phyloP scores from a whole-genome alignment of 2,329 filamentous ascomycete genomes.

The Aspergillus uvarum region DNA sequence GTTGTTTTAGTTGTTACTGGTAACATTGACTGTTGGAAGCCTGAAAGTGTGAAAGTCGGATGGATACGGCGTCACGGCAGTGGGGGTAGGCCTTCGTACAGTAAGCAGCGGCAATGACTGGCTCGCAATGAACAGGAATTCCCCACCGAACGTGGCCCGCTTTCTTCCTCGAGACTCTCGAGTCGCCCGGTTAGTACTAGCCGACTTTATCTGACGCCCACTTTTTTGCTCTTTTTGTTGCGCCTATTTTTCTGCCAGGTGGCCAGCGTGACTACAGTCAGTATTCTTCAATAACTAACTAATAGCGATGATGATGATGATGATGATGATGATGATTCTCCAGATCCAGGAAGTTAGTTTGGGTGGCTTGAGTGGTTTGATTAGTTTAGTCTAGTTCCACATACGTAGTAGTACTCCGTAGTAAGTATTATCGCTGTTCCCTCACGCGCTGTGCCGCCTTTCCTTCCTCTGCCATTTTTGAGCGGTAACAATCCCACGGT shows the following conservation, averaged over 20 bases:
- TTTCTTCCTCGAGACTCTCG: conserved; percentile 6
- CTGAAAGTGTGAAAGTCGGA: too few species aligned
- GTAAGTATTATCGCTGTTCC: too few species aligned
- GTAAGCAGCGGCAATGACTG: conserved; percentile 17
- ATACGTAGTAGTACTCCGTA: too few species aligned
- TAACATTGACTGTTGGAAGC: too few species aligned
- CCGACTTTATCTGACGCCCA: not conserved
- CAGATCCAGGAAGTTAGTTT: not conserved
- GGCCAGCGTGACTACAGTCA: not conserved
- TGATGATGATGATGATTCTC: not conserved
- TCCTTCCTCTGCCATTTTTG: conserved; percentile 10
- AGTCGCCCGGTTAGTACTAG: not conserved
- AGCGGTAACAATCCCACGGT: conserved; percentile 13
- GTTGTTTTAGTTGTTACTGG: too few species aligned
- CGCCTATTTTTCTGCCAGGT: conserved; percentile 3
- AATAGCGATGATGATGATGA: not conserved
- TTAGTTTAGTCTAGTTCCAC: not conserved
- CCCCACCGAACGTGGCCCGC: conserved; percentile 21
- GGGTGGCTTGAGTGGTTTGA: conserved; percentile 1
- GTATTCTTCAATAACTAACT: too few species aligned
- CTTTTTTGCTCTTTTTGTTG: conserved; percentile 13
- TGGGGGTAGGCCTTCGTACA: not conserved
- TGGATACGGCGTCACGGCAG: conserved; percentile 1
- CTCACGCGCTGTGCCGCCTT: not conserved
- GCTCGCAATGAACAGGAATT: not conserved